phyloP scores from a whole-genome alignment of 1,139 yeast genomes.

The Wickerhamiella pararugosa region DNA sequence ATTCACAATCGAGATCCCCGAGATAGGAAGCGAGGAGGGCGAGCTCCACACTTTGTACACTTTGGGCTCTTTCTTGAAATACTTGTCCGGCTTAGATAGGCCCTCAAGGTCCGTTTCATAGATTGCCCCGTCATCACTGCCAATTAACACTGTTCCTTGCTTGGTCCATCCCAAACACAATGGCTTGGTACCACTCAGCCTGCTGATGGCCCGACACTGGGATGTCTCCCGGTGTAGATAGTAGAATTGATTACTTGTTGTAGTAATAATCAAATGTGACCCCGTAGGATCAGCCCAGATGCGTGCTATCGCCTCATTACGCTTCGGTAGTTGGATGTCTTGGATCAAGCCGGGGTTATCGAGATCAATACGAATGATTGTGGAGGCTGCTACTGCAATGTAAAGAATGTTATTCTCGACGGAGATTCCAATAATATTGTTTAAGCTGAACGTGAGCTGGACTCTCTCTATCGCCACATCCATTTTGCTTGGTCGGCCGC shows the following conservation, averaged over 20 bases:
- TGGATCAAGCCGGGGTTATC: slow-evolving; percentile 40
- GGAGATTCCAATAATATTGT: slow-evolving; percentile 29
- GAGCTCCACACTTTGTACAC: no score
- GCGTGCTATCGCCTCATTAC: slow-evolving; percentile 22
- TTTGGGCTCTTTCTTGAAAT: slow-evolving; percentile 30
- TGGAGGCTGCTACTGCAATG: slow-evolving; percentile 33
- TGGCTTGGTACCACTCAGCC: slow-evolving; percentile 31
- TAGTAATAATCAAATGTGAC: slow-evolving; percentile 34
- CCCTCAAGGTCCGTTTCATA: slow-evolving; percentile 34
- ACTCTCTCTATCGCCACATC: slow-evolving; percentile 35
- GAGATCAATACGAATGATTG: slow-evolving; percentile 37
- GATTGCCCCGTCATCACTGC: slow-evolving; percentile 32
- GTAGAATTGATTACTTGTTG: slow-evolving; percentile 32
- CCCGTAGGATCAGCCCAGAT: slow-evolving; percentile 38
- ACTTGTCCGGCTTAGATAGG: slow-evolving; percentile 25
- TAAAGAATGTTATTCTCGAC: slow-evolving; percentile 37
- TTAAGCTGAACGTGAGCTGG: slow-evolving; percentile 38
- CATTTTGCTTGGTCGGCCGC: slow-evolving; percentile 5
- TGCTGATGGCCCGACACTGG: slow-evolving; percentile 27
- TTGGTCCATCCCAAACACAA: slow-evolving; percentile 32
- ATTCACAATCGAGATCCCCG: no score
- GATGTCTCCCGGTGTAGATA: slow-evolving; percentile 29
- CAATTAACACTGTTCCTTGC: slow-evolving; percentile 37
- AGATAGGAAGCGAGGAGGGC: no score
- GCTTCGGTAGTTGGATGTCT: slow-evolving; percentile 23